These are phyloP conservation scores for Brassica rapa DNA, from an alignment of 345 rosid genomes.

Conservation along the genomic window DNA sequence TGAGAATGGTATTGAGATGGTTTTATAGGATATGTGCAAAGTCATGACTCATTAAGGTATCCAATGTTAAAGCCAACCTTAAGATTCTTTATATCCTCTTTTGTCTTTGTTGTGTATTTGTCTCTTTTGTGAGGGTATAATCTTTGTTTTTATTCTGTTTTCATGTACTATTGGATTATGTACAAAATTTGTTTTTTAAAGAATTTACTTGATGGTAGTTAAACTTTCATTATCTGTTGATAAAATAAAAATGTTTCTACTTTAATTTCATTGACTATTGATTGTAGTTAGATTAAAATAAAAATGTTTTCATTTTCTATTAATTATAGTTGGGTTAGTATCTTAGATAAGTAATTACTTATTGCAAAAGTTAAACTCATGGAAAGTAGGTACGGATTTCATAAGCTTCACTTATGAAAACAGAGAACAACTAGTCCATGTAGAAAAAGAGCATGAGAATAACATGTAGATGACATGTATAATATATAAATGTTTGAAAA, in stretches of 20 bases:
- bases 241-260: too few species aligned
- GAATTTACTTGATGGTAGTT: conserved; percentile 13
- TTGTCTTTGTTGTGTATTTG: conserved; percentile 34
- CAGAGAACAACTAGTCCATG: not conserved
- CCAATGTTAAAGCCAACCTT: not conserved
- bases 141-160: conserved; percentile 23
- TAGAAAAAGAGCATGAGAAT: not conserved
- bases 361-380: not conserved
- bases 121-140: conserved; percentile 28
- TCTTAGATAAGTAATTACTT: not conserved
- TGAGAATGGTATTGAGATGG: not conserved
- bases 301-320: not conserved
- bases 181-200: not conserved
- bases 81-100: conserved; percentile 26
- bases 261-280: too few species aligned
- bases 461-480: not conserved
- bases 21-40: conserved; percentile 11
- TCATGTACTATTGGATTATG: not conserved
- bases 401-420: too few species aligned
- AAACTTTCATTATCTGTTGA: conserved; percentile 20
- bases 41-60: conserved; percentile 23
- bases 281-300: too few species aligned
- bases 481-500: not conserved
- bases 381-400: not conserved
- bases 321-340: too few species aligned